Base-by-base conservation (phyloP, 495 filamentous ascomycete genomes). In the Talaromyces nanjingensis region DNA sequence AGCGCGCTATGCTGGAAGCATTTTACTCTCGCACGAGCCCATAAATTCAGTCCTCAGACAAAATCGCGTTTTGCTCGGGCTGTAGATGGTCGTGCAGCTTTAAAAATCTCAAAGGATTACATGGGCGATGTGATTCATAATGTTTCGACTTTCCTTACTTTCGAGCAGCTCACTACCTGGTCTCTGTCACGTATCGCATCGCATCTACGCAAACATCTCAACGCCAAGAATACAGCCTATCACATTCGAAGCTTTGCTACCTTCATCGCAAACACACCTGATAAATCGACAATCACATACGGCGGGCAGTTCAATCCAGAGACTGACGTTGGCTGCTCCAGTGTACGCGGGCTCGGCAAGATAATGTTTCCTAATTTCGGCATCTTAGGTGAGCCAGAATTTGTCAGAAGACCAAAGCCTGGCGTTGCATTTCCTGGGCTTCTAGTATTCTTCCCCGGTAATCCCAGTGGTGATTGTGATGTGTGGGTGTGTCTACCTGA, bases 1-100 rank as follows among this genome's bases (percentile, higher is more conserved):
- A 79, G 65, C 57, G 78, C 81, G 39, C 78, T 81, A 22, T 68
- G 80, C 55, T 85, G 75, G 74, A 62, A 74, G 64, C 65, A 65
- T 22, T 27, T 77, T 55, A 60, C 65, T 55, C 25, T 57, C 49
- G 67, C 64, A 3, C 72, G 72, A 4, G 29, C 16, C 1, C 58
- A 60, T 2, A 20, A 60, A 18, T 61, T 63, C 12, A 29, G 69
- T 3, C 67, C 69, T 2, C 11, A 45, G 7, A 59, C 54, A 0
- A 14, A 45, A 2, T 68, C 71, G 7, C 69, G 67, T 18, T 70
- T 76, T 49, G 42, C 63, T 1, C 69, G 74, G 16, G 64, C 68
- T 18, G 67, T 78, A 22, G 73, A 78, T 64, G 64, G 49, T 1
- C 69, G 76, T 0, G 49, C 42, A 33, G 59, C 66, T 1, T 25